Evolutionary conservation across 2,329 filamentous ascomycete species (phyloP), one percentile per base, ranked within the genome.

Genomic region (Penicillium sp.): DNA sequence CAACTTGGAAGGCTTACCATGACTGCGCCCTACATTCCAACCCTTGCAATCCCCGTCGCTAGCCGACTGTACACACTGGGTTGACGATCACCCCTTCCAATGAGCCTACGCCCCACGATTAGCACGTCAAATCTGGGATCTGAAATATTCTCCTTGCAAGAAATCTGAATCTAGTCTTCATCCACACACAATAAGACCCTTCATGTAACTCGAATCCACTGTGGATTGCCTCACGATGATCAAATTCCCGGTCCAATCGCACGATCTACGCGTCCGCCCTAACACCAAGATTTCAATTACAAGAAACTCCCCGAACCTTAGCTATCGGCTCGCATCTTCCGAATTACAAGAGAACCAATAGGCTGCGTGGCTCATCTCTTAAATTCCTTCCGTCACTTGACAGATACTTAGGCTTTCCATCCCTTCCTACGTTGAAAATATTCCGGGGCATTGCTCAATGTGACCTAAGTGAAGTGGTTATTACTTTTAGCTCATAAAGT

Each of bases 331-430:
- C 26, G 13, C 21, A 14, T n/a, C 18, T 49, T 53, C 39, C 39
- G 26, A 31, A n/a, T 21, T 31, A 8, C 9, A 31, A 21, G 19
- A 14, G 9, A 45, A 9, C 42, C 42, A 21, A 45, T 45, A 21
- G 16, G 16, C 42, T 11, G 3, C 8, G 7, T 24, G 16, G 8
- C 8, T 21, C 42, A 29, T 19, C 13, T 31, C 42, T n/a, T 45
- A 46, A 62, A 62, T 60, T 59, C 60, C 49, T 55, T 43, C 36
- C 44, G 43, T 59, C 55, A 53, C 52, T 53, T 58, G 56, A 54
- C 31, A 49, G 56, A 55, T 47, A 44, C 26, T 34, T 52, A 48
- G 55, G 28, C 16, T 48, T 52, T 47, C 31, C 48, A 53, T 52
- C 58, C 61, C 61, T 62, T 61, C 43, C 21, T 52, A 36, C 40